A percentile compares a stretch with the other conserved stretches of the same genome.
phyloP scores from a whole-genome alignment of 306 rosid genomes.

The Vicia villosa region DNA sequence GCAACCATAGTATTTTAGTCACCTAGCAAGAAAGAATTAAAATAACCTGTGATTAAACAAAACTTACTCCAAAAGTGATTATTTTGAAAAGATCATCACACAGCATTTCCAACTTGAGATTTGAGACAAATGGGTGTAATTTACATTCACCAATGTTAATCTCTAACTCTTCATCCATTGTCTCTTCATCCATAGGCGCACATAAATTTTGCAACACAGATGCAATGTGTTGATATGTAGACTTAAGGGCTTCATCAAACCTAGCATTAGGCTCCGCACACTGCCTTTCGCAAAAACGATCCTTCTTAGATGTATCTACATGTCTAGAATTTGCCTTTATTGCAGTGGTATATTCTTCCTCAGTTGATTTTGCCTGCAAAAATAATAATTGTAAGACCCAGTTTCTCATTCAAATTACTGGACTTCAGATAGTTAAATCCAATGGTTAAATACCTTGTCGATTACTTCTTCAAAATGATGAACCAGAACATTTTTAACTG shows the following conservation, averaged over 20 bases:
- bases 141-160: constrained; percentile 62
- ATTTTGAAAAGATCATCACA: constrained; percentile 54
- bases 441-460: constrained; percentile 56
- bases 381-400: not conserved
- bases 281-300: constrained; percentile 13
- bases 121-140: constrained; percentile 37
- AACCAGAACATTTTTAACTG: constrained; percentile 54
- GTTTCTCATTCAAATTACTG: constrained; percentile 17
- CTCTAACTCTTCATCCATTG: constrained; percentile 42
- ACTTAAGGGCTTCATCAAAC: constrained; percentile 51
- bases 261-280: constrained; percentile 36
- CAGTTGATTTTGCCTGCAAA: constrained; percentile 59
- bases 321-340: constrained; percentile 25
- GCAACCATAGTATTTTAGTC: constrained; percentile 26
- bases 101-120: constrained; percentile 56
- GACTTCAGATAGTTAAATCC: not conserved
- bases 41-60: constrained; percentile 6
- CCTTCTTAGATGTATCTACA: constrained; percentile 28
- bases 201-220: constrained; percentile 50
- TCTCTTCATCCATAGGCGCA: constrained; percentile 46
- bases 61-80: constrained; percentile 65
- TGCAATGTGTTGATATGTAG: constrained; percentile 52
- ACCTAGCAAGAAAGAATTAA: constrained; percentile 5
- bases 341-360: constrained; percentile 57
- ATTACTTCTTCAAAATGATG: constrained; percentile 59